Base-by-base conservation (phyloP, 306 rosid species). In the Acmispon strigosus region DNA sequence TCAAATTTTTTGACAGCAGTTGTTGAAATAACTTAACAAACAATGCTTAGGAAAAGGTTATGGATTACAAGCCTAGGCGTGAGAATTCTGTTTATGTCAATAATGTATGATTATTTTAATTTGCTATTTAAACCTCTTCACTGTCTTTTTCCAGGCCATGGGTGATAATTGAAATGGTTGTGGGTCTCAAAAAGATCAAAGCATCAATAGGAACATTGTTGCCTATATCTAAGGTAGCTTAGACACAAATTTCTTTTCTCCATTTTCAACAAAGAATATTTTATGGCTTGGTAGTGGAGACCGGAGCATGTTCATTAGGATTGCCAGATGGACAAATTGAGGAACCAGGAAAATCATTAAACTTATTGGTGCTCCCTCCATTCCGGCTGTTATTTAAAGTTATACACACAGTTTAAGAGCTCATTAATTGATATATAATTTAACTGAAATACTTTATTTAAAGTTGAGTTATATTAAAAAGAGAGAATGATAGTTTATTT, bases 61-160 rank as follows among this genome's bases (percentile, higher is more conserved):
- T 65, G 72, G 19, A 19, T 55, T 64, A 57, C 66, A 49, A 68
- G 48, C 48, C 49, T 24, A 41, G 63, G 27, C 2, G 1, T 34
- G 69, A 5, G 58, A 47, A 69, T 69, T 73, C 11, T 67, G 37
- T 10, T 15, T 34, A 34, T 63, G 20, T 57, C 55, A 34, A 41
- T 73, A 24, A 24, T 13, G 54, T 57, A 27, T 57, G 20, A 8
- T 62, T 60, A 32, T 49, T 27, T 64, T 61, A 45, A 10, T 70
- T 64, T 66, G 19, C 74, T 19, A 42, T 24, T 62, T 62, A 36
- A 48, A 14, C 74, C 51, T 13, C 45, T 64, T 54, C 56, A 10
- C 45, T 76, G 16, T 58, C 74, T 62, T 50, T 80, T 80, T 69
- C 45, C 90, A 92, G 96, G 86, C 98, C 98, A 19, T 92, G 89